phyloP scores from a whole-genome alignment of 2,329 filamentous ascomycete species.

The Penicillium psychrosexuale region DNA sequence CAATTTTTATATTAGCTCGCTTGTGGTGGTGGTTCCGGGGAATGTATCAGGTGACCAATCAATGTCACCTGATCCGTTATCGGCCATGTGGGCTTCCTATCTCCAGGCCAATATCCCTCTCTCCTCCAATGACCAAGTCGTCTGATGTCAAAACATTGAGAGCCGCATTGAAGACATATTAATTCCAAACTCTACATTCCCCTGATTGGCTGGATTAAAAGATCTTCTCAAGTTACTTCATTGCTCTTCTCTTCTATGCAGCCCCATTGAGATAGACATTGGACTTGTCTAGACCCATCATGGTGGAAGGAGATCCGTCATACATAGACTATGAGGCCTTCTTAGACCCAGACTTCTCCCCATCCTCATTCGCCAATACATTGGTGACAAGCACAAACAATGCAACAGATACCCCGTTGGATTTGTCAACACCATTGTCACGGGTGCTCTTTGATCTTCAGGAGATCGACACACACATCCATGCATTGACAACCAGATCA shows the following conservation, averaged over 20 bases:
- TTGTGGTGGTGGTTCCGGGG: too few species aligned
- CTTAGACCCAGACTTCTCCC: constrained; percentile 75
- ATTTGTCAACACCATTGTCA: constrained; percentile 90
- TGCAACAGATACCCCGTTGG: constrained; percentile 79
- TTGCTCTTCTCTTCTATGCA: constrained; percentile 1
- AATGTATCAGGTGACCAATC: constrained; percentile 3
- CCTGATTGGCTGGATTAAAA: neutral
- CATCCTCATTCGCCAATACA: constrained; percentile 78
- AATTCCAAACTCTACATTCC: neutral
- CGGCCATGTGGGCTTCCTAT: constrained; percentile 9
- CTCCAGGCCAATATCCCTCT: constrained; percentile 7
- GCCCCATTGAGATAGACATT: neutral
- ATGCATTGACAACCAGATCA: constrained; percentile 78
- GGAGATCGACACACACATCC: constrained; percentile 94
- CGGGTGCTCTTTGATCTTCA: constrained; percentile 94
- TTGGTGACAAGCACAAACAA: constrained; percentile 91
- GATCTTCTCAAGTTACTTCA: neutral
- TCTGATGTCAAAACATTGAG: constrained; percentile 3
- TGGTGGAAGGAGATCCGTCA: constrained; percentile 54
- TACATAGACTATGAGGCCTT: constrained; percentile 98
- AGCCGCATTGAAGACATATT: neutral
- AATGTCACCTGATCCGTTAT: constrained; percentile 3
- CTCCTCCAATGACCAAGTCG: constrained; percentile 2
- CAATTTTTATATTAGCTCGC: too few species aligned
- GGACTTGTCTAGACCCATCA: constrained; percentile 18